Evolutionary conservation across 1,284 basidiomycete species (phyloP).

Genomic region (Ganoderma leucocontextum): DNA sequence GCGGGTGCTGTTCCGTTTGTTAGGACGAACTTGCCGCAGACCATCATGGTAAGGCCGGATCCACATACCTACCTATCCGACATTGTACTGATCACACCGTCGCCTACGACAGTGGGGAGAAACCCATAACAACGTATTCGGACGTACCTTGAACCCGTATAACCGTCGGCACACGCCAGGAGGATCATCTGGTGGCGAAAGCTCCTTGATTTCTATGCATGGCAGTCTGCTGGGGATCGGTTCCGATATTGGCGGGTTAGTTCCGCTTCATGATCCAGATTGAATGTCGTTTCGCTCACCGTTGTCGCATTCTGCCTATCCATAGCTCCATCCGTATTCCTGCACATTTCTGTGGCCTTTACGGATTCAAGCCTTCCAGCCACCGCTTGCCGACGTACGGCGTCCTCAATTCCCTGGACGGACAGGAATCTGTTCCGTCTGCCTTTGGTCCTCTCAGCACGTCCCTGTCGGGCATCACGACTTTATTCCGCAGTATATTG

Average conservation of each 20-base stretch:
- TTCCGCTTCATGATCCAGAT: not conserved
- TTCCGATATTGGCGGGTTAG: constrained; percentile 72
- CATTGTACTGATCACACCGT: not conserved
- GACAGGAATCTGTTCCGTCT: constrained; percentile 33
- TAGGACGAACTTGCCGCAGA: constrained; percentile 77
- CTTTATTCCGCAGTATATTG: constrained; percentile 31
- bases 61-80: constrained; percentile 10
- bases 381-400: constrained; percentile 35
- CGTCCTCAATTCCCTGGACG: constrained; percentile 34
- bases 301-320: not conserved
- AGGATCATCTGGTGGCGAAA: constrained; percentile 71
- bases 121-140: constrained; percentile 71
- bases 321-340: constrained; percentile 68
- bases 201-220: constrained; percentile 60
- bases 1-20: constrained; percentile 76
- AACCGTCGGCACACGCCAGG: constrained; percentile 62
- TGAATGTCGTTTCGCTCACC: not conserved
- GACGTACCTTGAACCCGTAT: constrained; percentile 71
- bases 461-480: constrained; percentile 32
- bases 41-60: constrained; percentile 45
- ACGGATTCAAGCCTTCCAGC: constrained; percentile 74
- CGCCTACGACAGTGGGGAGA: constrained; percentile 60
- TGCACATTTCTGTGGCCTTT: constrained; percentile 81
- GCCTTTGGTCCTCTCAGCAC: constrained; percentile 33
- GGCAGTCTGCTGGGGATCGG: constrained; percentile 73